A percentile compares a stretch with the other conserved stretches of the same genome.
phyloP scores from a whole-genome alignment of 23 red algal species.

The Pyropia haitanensis region DNA sequence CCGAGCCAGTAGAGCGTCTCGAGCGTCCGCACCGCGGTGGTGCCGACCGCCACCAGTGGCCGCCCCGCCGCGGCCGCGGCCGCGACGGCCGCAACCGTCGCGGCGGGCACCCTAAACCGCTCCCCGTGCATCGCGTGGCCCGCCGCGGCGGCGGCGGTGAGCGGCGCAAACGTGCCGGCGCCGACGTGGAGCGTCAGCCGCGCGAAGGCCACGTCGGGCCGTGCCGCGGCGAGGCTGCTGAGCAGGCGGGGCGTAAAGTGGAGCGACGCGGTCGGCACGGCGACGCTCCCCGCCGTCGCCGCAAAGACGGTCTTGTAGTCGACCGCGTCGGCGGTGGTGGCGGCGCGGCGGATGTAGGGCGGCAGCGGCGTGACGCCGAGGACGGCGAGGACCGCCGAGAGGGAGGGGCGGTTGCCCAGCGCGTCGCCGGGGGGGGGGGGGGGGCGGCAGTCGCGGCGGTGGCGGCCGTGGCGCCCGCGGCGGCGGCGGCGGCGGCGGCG shows the following conservation, averaged over 20 bases:
- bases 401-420: not conserved
- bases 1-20: constrained; percentile 95
- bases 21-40: constrained; percentile 79
- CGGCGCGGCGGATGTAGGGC: constrained; percentile 63
- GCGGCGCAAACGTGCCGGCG: constrained; percentile 81
- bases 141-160: constrained; percentile 23
- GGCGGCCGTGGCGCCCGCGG: not conserved
- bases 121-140: constrained; percentile 91
- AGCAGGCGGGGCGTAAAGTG: constrained; percentile 72
- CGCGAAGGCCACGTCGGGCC: constrained; percentile 15
- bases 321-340: constrained; percentile 18
- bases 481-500: not conserved
- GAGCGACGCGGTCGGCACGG: constrained; percentile 92
- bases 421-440: not conserved
- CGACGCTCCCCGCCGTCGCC: constrained; percentile 54
- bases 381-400: constrained; percentile 39
- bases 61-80: constrained; percentile 7
- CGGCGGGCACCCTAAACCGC: constrained; percentile 28
- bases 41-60: constrained; percentile 76
- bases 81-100: constrained; percentile 24
- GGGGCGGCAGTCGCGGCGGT: not conserved
- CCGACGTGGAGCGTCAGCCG: constrained; percentile 83
- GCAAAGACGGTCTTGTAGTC: constrained; percentile 94
- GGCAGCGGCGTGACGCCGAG: constrained; percentile 71
- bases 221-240: not conserved